Base-by-base conservation (phyloP, 73 alveolate species). In the Paraurostyla sp. region DNA sequence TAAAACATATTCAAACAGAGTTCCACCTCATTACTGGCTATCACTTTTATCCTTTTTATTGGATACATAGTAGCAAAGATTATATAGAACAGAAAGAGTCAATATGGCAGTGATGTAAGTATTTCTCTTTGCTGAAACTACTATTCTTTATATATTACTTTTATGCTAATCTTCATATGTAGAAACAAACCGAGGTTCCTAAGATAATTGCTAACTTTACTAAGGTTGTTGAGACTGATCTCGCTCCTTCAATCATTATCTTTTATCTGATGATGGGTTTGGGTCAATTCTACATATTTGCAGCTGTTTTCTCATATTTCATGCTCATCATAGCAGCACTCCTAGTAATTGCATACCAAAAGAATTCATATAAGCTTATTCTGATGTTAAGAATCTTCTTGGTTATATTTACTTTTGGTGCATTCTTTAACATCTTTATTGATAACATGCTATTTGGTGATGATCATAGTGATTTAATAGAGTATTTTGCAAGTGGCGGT, bases 121-220 rank as follows among this genome's bases (percentile, higher is more conserved):
- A 33, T 63, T n/a, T n/a, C n/a, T n/a, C n/a, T n/a, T n/a, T n/a
- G n/a, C n/a, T n/a, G n/a, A n/a, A n/a, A n/a, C n/a, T n/a, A n/a
- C n/a, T n/a, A n/a, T n/a, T n/a, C n/a, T n/a, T n/a, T n/a, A n/a
- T n/a, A n/a, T n/a, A n/a, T n/a, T n/a, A n/a, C n/a, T n/a, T n/a
- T n/a, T n/a, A n/a, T n/a, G n/a, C n/a, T n/a, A n/a, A n/a, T n/a
- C n/a, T n/a, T n/a, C n/a, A n/a, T n/a, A n/a, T 45, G 13, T 73
- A 73, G 86, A 73, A 73, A 48, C 30, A 52, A 52, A 18, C 40
- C 22, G 89, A 78, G n/a, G 80, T 78, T 7, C 89, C 89, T 3
- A 54, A 51, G 30, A 78, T 78, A 51, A 1, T 78, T 9, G 32
- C 27, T 18, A 78, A 52, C 29, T 49, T 78, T 29, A 20, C n/a